Conservation (phyloP, 75 land plant genomes). For the Ceratopteris richardii region DNA sequence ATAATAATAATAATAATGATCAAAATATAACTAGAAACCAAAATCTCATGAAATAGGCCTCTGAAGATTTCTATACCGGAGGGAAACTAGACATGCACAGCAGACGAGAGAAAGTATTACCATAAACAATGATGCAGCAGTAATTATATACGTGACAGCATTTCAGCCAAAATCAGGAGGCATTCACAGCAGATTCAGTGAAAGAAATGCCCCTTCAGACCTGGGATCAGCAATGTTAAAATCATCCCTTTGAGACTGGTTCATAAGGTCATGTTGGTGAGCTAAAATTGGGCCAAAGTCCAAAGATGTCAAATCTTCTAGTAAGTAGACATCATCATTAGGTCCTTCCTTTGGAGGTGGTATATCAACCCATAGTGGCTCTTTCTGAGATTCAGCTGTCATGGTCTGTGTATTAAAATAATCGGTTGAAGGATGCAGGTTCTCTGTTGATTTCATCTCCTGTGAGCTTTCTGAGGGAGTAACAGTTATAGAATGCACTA, state of each 20-base stretch:
- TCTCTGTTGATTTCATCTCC: not conserved
- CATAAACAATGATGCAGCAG: too few relatives aligned
- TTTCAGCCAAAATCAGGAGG: not conserved
- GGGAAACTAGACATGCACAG: too few relatives aligned
- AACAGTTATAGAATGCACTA: too few relatives aligned
- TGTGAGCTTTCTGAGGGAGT: too few relatives aligned
- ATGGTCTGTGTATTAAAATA: not conserved
- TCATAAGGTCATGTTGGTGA: not conserved
- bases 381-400: not conserved
- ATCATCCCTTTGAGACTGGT: not conserved
- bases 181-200: not conserved
- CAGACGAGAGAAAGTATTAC: too few relatives aligned
- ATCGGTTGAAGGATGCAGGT: not conserved
- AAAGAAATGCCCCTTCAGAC: not conserved
- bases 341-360: not conserved
- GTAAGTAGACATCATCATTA: not conserved
- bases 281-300: not conserved
- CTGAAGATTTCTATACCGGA: too few relatives aligned
- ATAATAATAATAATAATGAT: too few relatives aligned
- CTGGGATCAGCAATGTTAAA: not conserved
- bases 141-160: too few relatives aligned
- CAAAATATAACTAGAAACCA: too few relatives aligned
- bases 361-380: not conserved
- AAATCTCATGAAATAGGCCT: too few relatives aligned
- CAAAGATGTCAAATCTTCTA: constrained; percentile 2